Base-by-base conservation (phyloP, 306 rosid genomes). In the Pyrus pyrifolia region DNA sequence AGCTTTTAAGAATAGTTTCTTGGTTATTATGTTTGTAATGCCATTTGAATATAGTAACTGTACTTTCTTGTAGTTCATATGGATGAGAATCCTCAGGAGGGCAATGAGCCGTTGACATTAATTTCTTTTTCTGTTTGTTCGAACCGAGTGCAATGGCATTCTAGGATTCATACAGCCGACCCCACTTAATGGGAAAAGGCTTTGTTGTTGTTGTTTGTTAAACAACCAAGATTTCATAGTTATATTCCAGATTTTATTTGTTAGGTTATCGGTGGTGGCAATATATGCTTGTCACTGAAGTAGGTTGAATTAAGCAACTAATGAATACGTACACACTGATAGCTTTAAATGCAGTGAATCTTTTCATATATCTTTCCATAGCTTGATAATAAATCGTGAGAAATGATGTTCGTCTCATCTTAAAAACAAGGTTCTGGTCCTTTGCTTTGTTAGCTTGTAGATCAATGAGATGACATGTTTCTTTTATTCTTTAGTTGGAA, bases 221-320 rank as follows among this genome's bases (percentile, higher is more conserved):
- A 74, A 62, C 30, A 33, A 40, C 60, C 46, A 40, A 27, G n/a
- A 33, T 45, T 45, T 45, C 49, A 21, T 62, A 62, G 35, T 61
- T 45, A 45, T 45, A 27, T 46, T 45, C 58, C 69, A 44, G 45
- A 45, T 61, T 44, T 14, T 23, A 25, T 42, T 44, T 18, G 33
- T 74, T 51, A 63, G 70, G 46, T 45, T 62, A 19, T 30, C 46
- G 49, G 69, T 74, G 46, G 61, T 44, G 30, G 59, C 68, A 60
- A 73, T 62, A 13, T 33, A 29, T 62, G 68, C 57, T 62, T 74
- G 70, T 62, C 49, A 62, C 70, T 21, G 25, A 45, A 29, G 61
- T 74, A 74, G 21, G 70, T 62, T 74, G 70, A 44, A 44, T 73
- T 67, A 74, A 45, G 60, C 45, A 74, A 74, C 70, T 62, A 11